Conservation (phyloP, 352 stramenopile genomes). For the Peronospora belbahrii region DNA sequence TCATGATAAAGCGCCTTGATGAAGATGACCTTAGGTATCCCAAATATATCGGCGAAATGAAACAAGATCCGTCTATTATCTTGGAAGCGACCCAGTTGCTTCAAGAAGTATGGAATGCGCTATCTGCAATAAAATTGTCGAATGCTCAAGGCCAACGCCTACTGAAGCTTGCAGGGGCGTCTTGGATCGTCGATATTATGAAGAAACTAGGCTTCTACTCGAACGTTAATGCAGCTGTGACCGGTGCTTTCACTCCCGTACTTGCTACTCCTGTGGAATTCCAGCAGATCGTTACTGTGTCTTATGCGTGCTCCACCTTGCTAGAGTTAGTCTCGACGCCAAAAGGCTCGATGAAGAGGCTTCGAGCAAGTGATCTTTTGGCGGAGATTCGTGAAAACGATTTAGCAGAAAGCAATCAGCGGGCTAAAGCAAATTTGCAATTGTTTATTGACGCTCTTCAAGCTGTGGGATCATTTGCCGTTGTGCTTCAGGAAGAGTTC, state of each 20-base stretch:
- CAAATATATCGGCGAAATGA: not conserved
- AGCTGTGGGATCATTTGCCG: constrained; percentile 17
- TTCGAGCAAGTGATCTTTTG: constrained; percentile 25
- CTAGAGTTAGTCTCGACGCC: constrained; percentile 38
- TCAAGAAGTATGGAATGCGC: constrained; percentile 10
- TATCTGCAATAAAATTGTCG: constrained; percentile 44
- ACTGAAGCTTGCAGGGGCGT: constrained; percentile 39
- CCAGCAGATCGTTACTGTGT: constrained; percentile 12
- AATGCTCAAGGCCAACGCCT: constrained; percentile 50
- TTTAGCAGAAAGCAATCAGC: constrained; percentile 5
- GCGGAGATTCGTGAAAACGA: not conserved
- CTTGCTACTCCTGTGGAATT: constrained; percentile 14
- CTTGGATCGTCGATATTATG: constrained; percentile 36
- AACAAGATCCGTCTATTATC: constrained; percentile 3
- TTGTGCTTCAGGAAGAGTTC: constrained; percentile 28
- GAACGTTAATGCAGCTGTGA: not conserved
- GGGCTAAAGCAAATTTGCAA: constrained; percentile 3
- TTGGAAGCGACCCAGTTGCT: constrained; percentile 14
- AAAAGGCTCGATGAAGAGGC: constrained; percentile 48
- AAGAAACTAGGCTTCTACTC: constrained; percentile 3
- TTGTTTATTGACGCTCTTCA: constrained; percentile 22
- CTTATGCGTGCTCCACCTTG: constrained; percentile 21
- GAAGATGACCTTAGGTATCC: not conserved
- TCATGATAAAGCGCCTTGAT: constrained; percentile 10
- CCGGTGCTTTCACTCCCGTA: constrained; percentile 1